Base-by-base conservation (phyloP, 306 rosid species). In the Pueraria montana region DNA sequence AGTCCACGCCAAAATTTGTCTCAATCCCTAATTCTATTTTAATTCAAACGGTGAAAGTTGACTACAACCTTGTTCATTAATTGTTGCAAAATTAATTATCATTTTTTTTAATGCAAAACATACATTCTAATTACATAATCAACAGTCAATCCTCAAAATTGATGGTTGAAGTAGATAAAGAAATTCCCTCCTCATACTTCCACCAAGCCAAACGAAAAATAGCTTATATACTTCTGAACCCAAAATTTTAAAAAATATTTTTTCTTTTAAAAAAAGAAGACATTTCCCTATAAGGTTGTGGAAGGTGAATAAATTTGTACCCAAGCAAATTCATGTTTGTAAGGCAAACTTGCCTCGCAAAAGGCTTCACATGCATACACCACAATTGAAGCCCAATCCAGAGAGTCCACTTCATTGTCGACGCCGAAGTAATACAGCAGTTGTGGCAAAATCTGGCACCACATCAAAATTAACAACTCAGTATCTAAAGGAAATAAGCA, bases 371-470 rank as follows among this genome's bases (percentile, higher is more conserved):
- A 62, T 62, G 68, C 40, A 62, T 27, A 62, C 42, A 62, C 68
- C 1, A 27, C 68, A 27, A 62, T 62, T 62, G 68, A 62, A 12
- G 68, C 68, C 68, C 68, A 62, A 62, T 62, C 68, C 12, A 62
- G 68, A 62, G 68, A 62, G 68, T 14, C 68, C 42, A 62, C 68
- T 26, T 62, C 68, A 62, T 62, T 62, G 21, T 62, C 68, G 27
- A 62, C 42, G 4, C 68, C 68, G 21, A 62, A 27, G 42, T 62
- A 27, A 62, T 62, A 62, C 1, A 52, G 42, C 42, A 62, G 42
- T 3, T 62, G 68, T 27, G 68, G 68, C 68, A 62, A 62, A 27
- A 62, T 27, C 68, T 62, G 68, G 42, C 68, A 27, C 5, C 40
- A 27, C 42, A n/a, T n/a, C 34, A 30, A 30, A 12, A 27, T 62